These are phyloP conservation scores for Coprinellus micaceus DNA, from an alignment of 768 basidiomycete genomes.

Conservation along the genomic window DNA sequence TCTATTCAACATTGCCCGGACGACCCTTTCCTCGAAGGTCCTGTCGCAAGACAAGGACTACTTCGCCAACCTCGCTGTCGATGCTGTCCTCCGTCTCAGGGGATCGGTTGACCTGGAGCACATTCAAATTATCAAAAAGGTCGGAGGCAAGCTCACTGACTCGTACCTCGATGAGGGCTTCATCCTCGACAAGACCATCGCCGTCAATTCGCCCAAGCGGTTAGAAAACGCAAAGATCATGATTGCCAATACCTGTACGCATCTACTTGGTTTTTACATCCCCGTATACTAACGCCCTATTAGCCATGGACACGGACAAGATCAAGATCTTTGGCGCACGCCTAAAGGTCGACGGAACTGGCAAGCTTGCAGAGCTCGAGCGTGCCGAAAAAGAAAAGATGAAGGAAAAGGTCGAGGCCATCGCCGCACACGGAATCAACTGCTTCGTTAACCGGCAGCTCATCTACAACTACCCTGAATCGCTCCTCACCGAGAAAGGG, in stretches of 20 bases:
- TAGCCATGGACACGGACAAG: conserved; percentile 99
- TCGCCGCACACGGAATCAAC: conserved; percentile 92
- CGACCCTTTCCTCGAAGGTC: conserved; percentile 94
- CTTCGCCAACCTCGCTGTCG: conserved; percentile 96
- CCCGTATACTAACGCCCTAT: conserved; percentile 1
- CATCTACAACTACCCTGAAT: conserved; percentile 99
- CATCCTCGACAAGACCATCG: conserved; percentile 95
- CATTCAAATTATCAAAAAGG: conserved; percentile 99
- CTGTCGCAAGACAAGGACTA: conserved; percentile 96
- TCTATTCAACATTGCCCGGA: conserved; percentile 93
- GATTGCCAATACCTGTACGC: conserved; percentile 96
- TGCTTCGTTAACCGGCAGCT: conserved; percentile 97
- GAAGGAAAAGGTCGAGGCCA: conserved; percentile 95
- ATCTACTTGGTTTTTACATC: conserved; percentile 24
- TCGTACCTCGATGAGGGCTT: conserved; percentile 99
- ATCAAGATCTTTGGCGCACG: conserved; percentile 98
- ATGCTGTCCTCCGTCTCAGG: conserved; percentile 91
- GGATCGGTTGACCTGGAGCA: conserved; percentile 96
- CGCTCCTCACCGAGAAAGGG: conserved; percentile 88
- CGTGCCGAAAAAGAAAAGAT: conserved; percentile 99
- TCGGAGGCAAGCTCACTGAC: conserved; percentile 97
- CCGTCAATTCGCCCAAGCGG: conserved; percentile 91
- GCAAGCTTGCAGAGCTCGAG: conserved; percentile 97
- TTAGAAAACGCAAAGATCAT: conserved; percentile 94
- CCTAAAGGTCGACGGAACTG: conserved; percentile 92